Conservation (phyloP, 208 protist genomes). For the Tetramitus jugosus region DNA sequence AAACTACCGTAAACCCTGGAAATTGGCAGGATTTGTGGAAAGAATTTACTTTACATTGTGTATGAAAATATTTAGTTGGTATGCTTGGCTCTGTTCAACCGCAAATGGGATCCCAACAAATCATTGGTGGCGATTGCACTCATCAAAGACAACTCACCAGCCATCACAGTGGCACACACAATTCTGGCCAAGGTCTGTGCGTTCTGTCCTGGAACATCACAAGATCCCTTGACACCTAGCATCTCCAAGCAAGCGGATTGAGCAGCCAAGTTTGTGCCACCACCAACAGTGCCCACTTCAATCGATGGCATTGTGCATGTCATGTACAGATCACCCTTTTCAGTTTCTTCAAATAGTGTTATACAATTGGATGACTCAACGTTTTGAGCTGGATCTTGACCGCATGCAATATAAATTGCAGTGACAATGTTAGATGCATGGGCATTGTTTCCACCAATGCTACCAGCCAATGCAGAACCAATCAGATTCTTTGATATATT, state of each 20-base stretch:
- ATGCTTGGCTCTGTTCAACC: slow-evolving; percentile 13
- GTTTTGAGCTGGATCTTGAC: slow-evolving; percentile 96
- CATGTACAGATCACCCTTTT: slow-evolving; percentile 77
- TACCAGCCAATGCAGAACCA: slow-evolving; percentile 92
- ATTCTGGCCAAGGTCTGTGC: slow-evolving; percentile 77
- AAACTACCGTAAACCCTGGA: too few relatives aligned
- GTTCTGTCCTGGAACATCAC: slow-evolving; percentile 71
- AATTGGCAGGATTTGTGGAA: not conserved
- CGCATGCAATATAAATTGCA: slow-evolving; percentile 90
- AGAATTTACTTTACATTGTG: not conserved
- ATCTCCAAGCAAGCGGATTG: slow-evolving; percentile 85
- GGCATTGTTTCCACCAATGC: slow-evolving; percentile 92
- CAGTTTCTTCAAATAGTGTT: slow-evolving; percentile 82
- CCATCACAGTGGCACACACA: slow-evolving; percentile 81
- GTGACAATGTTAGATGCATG: slow-evolving; percentile 95
- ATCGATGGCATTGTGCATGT: slow-evolving; percentile 94
- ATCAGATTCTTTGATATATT: slow-evolving; percentile 91
- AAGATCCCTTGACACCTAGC: slow-evolving; percentile 72
- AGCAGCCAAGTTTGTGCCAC: slow-evolving; percentile 84
- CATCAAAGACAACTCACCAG: slow-evolving; percentile 93
- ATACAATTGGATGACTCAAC: slow-evolving; percentile 93
- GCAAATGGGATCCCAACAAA: slow-evolving; percentile 12
- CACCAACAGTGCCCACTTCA: slow-evolving; percentile 95
- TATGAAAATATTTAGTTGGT: not conserved
- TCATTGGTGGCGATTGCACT: slow-evolving; percentile 30